Percentiles rank a stretch among this genome's conserved stretches.
These are phyloP conservation scores for Extremus antarcticus DNA, from an alignment of 495 filamentous ascomycete species.

Conservation along the genomic window DNA sequence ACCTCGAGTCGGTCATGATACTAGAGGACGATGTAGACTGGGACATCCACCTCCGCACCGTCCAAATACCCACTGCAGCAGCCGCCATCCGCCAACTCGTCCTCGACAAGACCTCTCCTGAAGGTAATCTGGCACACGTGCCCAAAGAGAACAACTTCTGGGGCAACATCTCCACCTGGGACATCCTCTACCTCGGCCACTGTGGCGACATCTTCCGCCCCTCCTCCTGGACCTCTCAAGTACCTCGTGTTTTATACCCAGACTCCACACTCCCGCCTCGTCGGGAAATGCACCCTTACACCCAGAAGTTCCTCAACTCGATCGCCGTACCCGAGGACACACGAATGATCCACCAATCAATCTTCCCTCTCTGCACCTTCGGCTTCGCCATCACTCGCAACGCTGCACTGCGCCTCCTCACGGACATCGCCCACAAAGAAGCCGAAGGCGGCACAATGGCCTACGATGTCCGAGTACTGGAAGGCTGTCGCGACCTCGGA, in stretches of 20 bases:
- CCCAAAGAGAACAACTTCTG: constrained; percentile 21
- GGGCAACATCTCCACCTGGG: constrained; percentile 26
- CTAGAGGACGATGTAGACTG: constrained; percentile 41
- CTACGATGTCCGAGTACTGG: constrained; percentile 27
- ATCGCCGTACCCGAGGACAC: constrained; percentile 20
- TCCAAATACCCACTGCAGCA: constrained; percentile 25
- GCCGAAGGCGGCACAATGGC: constrained; percentile 18
- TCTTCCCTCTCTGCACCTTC: constrained; percentile 37
- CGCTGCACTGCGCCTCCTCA: constrained; percentile 19
- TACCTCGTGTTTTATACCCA: constrained; percentile 14
- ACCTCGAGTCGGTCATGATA: constrained; percentile 35
- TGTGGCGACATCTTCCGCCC: constrained; percentile 30
- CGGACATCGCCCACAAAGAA: constrained; percentile 10
- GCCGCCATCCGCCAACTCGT: constrained; percentile 22
- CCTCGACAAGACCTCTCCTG: constrained; percentile 3
- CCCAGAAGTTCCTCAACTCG: constrained; percentile 11
- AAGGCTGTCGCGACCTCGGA: constrained; percentile 25
- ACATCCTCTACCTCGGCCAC: constrained; percentile 35
- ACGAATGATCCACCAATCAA: constrained; percentile 32
- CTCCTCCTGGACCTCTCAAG: constrained; percentile 11
- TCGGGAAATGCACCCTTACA: constrained; percentile 15
- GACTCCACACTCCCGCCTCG: constrained; percentile 21
- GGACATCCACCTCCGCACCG: constrained; percentile 32
- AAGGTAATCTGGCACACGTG: constrained; percentile 7
- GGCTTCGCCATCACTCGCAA: constrained; percentile 34